These are phyloP conservation scores for Leccinum fallax DNA, from an alignment of 1,284 basidiomycete species.

Conservation along the genomic window DNA sequence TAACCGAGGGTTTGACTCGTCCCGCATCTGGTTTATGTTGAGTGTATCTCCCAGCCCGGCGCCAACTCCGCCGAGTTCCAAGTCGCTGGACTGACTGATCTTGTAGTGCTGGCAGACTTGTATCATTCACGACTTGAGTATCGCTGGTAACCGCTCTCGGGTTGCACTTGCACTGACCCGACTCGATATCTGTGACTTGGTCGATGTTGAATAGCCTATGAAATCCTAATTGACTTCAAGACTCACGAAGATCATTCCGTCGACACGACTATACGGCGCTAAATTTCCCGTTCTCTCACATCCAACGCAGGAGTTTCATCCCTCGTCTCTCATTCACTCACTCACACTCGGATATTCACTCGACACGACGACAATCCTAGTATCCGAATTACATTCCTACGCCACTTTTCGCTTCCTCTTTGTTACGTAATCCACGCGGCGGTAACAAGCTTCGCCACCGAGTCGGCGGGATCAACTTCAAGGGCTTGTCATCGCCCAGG, in stretches of 20 bases:
- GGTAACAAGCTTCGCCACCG: neutral
- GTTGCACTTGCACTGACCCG: neutral
- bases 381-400: neutral
- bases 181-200: neutral
- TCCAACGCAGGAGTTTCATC: neutral
- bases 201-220: neutral
- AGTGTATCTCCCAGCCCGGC: neutral
- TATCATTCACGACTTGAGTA: neutral
- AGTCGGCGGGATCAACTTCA: neutral
- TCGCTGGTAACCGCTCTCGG: neutral
- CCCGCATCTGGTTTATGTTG: neutral
- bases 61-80: neutral
- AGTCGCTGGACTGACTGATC: neutral
- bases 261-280: neutral
- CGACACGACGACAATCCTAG: constrained; percentile 1
- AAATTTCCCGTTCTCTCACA: neutral
- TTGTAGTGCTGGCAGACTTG: too few relatives aligned
- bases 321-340: neutral
- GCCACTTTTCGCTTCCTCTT: constrained; percentile 3
- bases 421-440: neutral
- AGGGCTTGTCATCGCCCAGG: neutral
- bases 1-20: neutral
- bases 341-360: neutral
- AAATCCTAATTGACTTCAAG: neutral
- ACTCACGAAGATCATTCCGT: neutral